Conservation (phyloP, 441 rosid species). For the Erysimum pusillum region DNA sequence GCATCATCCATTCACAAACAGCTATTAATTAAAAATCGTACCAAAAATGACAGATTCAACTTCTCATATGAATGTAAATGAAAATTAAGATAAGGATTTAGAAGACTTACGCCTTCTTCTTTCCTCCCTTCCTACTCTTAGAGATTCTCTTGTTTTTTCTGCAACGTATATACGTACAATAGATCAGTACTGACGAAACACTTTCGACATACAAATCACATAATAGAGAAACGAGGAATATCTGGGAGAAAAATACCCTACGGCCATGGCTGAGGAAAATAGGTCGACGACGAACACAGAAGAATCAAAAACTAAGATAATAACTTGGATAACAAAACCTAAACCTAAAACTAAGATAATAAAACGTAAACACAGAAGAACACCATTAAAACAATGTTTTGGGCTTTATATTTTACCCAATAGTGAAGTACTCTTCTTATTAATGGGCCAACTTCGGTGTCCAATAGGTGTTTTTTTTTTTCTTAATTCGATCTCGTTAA, state of each 20-base stretch:
- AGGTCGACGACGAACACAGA: slow-evolving; percentile 33
- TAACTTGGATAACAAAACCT: slow-evolving; percentile 24
- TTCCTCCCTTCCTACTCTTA: slow-evolving; percentile 93
- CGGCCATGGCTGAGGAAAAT: slow-evolving; percentile 68
- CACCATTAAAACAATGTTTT: neutral
- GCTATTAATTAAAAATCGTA: neutral
- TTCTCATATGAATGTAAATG: neutral
- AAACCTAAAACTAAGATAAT: no score
- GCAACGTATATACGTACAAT: slow-evolving; percentile 19
- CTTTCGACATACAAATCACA: neutral
- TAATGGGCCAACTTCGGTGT: neutral
- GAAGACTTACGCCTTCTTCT: slow-evolving; percentile 88
- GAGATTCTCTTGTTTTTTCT: slow-evolving; percentile 98
- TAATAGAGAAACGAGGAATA: neutral
- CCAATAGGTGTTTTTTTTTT: no score
- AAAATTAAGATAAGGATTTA: neutral
- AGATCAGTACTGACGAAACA: neutral
- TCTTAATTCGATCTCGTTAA: no score
- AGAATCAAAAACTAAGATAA: neutral
- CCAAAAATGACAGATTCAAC: neutral
- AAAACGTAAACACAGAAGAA: no score
- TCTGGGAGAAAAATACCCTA: slow-evolving; percentile 53
- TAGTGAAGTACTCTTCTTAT: neutral
- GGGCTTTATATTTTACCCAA: slow-evolving; percentile 27
- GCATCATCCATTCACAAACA: neutral